Percentiles rank a stretch among this genome's conserved stretches.
These are phyloP conservation scores for Kodamaea suecica DNA, from an alignment of 1,139 yeast genomes.

Conservation along the genomic window DNA sequence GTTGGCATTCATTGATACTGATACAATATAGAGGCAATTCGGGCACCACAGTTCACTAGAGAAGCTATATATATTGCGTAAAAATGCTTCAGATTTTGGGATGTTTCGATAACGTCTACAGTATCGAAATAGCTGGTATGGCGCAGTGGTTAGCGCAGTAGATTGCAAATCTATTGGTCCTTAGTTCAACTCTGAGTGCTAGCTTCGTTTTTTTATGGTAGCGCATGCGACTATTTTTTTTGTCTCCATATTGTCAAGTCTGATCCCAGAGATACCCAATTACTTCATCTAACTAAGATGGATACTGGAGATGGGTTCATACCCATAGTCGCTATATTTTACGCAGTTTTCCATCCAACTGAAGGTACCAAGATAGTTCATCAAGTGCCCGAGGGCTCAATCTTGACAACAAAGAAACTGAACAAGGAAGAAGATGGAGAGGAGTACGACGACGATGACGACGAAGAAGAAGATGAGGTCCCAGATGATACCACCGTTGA, in stretches of 20 bases:
- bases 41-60: too few species aligned
- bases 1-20: too few species aligned
- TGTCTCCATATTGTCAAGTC: too few species aligned
- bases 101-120: not conserved
- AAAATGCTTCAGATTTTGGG: not conserved
- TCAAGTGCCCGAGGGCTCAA: constrained; percentile 75
- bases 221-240: too few species aligned
- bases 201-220: constrained; percentile 27
- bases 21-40: too few species aligned
- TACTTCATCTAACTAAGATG: not conserved
- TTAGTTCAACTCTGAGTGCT: constrained; percentile 50
- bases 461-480: constrained; percentile 1
- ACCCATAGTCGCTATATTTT: constrained; percentile 83
- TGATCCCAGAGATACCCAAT: not conserved
- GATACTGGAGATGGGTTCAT: constrained; percentile 57
- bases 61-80: too few species aligned
- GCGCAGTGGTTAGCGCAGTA: constrained; percentile 57
- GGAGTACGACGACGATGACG: constrained; percentile 2
- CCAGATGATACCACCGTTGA: not conserved
- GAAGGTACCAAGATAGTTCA: constrained; percentile 93
- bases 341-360: constrained; percentile 90
- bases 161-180: constrained; percentile 57
- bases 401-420: constrained; percentile 27
- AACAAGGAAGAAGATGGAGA: constrained; percentile 2
- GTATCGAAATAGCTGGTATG: constrained; percentile 42